These are phyloP conservation scores for Aspergillus candidus DNA, from an alignment of 2,329 filamentous ascomycete species.

Conservation along the genomic window DNA sequence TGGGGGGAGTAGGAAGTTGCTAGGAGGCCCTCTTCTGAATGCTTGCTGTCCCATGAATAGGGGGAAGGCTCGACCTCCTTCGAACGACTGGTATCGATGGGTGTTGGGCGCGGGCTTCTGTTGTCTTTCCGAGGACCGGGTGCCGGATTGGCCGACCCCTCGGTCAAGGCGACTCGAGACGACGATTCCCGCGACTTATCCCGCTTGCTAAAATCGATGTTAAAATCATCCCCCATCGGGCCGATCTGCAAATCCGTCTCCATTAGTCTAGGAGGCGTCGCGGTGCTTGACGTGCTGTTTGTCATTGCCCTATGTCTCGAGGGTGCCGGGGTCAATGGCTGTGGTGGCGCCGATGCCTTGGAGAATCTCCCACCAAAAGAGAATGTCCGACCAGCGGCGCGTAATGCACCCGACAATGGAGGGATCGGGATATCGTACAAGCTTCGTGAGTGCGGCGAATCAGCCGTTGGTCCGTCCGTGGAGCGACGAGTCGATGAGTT, in stretches of 20 bases:
- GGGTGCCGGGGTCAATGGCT: conserved; percentile 20
- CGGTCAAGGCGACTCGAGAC: conserved; percentile 15
- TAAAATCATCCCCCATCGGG: conserved; percentile 42
- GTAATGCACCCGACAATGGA: conserved; percentile 37
- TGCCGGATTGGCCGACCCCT: conserved; percentile 15
- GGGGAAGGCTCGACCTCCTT: conserved; percentile 44
- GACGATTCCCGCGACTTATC: conserved; percentile 21
- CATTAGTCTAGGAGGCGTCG: conserved; percentile 46
- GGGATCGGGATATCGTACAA: conserved; percentile 39
- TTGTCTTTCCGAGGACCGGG: conserved; percentile 17
- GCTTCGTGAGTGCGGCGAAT: conserved; percentile 32
- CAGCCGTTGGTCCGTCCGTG: conserved; percentile 40
- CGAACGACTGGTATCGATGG: conserved; percentile 42
- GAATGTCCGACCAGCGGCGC: conserved; percentile 47
- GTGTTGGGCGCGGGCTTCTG: conserved; percentile 28
- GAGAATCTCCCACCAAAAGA: conserved; percentile 46
- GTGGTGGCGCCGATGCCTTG: conserved; percentile 23
- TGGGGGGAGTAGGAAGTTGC: conserved; percentile 24
- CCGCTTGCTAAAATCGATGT: conserved; percentile 38
- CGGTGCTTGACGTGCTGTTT: conserved; percentile 46
- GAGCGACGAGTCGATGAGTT: conserved; percentile 53
- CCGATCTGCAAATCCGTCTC: conserved; percentile 41
- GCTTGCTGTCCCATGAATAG: conserved; percentile 48
- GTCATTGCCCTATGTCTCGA: conserved; percentile 46
- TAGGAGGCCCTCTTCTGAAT: conserved; percentile 47